Percentiles rank a stretch among this genome's conserved stretches.
Conservation (phyloP, 2,329 filamentous ascomycete genomes). For the Cryphonectria parasitica region DNA sequence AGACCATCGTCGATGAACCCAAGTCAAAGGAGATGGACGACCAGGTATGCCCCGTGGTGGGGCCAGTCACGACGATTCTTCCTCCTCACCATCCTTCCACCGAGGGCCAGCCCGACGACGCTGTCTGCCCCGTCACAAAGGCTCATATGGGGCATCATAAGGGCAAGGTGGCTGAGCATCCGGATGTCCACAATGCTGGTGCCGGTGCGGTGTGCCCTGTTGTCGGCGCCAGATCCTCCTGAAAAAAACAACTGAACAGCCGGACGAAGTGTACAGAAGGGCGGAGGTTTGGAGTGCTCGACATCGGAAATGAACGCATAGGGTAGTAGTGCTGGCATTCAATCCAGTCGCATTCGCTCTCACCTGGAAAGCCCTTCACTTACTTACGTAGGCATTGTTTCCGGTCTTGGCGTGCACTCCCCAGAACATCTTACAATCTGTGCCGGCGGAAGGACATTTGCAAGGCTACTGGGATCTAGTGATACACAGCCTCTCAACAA, state of each 20-base stretch:
- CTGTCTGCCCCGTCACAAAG: conserved; percentile 48
- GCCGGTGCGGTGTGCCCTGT: conserved; percentile 45
- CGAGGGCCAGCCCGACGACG: conserved; percentile 38
- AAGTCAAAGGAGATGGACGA: conserved; percentile 48
- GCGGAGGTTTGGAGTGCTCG: background rate
- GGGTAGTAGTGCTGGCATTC: background rate
- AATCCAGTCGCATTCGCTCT: background rate
- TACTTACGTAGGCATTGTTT: background rate
- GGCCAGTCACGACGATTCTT: conserved; percentile 47
- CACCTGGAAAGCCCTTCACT: background rate
- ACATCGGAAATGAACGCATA: background rate
- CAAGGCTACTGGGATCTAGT: background rate
- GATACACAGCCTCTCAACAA: background rate
- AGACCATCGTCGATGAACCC: conserved; percentile 40
- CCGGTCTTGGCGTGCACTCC: background rate
- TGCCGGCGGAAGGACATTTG: background rate
- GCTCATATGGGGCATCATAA: conserved; percentile 48
- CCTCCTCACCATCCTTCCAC: conserved; percentile 45
- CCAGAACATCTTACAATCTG: background rate
- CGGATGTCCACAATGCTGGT: conserved; percentile 36
- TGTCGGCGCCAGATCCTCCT: conserved; percentile 38
- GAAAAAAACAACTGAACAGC: background rate
- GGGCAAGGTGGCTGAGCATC: conserved; percentile 44
- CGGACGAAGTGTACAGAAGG: background rate
- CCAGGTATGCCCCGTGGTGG: conserved; percentile 47